Evolutionary conservation across 2,329 filamentous ascomycete species (phyloP).

Genomic region (Helotiales sp.): DNA sequence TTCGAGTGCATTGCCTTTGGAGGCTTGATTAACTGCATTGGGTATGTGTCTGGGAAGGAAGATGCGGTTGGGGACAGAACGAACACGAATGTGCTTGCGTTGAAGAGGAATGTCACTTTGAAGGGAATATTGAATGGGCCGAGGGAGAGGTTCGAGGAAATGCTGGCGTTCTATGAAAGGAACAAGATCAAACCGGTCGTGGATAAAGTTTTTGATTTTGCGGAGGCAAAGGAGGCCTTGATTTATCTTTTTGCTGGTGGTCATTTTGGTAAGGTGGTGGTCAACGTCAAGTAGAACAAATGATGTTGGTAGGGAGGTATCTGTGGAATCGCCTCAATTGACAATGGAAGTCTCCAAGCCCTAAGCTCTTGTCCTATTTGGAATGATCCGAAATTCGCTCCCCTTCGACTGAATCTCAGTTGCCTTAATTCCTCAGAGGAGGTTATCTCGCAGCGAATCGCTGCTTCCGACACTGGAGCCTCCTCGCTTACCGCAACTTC

Average conservation of each 20-base stretch:
- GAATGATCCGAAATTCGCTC: too few species aligned
- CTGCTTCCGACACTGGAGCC: neutral
- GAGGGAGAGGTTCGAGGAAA: conserved; percentile 58
- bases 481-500: neutral
- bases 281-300: conserved; percentile 19
- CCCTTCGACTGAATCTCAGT: too few species aligned
- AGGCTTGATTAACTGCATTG: conserved; percentile 58
- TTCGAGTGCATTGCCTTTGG: conserved; percentile 60
- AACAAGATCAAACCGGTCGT: conserved; percentile 54
- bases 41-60: conserved; percentile 57
- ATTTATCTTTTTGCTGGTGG: conserved; percentile 54
- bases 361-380: too few species aligned
- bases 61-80: conserved; percentile 58
- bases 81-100: conserved; percentile 63
- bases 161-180: conserved; percentile 53
- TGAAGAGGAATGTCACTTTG: conserved; percentile 50
- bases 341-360: too few species aligned
- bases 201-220: conserved; percentile 53
- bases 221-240: conserved; percentile 52
- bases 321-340: neutral
- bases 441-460: neutral
- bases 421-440: too few species aligned
- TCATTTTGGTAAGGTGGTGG: conserved; percentile 54
- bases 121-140: conserved; percentile 67
- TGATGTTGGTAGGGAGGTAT: too few species aligned